phyloP scores from a whole-genome alignment of 352 stramenopile genomes.

The Peronospora destructor region DNA sequence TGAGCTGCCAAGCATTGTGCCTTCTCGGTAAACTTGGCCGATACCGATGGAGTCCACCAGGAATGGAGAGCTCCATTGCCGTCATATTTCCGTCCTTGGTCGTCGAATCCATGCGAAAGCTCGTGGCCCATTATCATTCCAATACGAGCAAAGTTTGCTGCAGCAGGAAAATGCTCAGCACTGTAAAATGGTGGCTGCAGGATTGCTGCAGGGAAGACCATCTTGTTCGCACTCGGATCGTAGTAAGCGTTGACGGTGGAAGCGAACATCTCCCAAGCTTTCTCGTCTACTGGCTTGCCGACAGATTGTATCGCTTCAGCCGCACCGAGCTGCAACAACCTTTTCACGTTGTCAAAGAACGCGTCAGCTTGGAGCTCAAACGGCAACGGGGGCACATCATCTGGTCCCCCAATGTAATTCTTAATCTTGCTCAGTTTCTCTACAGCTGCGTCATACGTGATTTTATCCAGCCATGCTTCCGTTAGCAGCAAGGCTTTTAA shows the following conservation, averaged over 20 bases:
- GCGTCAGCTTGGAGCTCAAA: conserved; percentile 41
- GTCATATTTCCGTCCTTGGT: conserved; percentile 87
- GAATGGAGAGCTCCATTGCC: conserved; percentile 79
- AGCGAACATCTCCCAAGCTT: conserved; percentile 85
- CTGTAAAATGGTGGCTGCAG: conserved; percentile 83
- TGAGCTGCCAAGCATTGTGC: conserved; percentile 50
- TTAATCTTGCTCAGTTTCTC: conserved; percentile 87
- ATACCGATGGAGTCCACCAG: conserved; percentile 83
- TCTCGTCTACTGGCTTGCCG: conserved; percentile 39
- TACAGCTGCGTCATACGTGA: conserved; percentile 70
- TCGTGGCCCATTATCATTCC: conserved; percentile 91
- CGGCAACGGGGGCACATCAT: conserved; percentile 38
- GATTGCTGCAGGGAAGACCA: conserved; percentile 91
- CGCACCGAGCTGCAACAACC: conserved; percentile 32
- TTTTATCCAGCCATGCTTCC: conserved; percentile 83
- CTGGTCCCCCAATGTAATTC: conserved; percentile 64
- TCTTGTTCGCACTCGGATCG: conserved; percentile 71
- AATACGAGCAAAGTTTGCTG: conserved; percentile 90
- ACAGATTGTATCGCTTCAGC: conserved; percentile 28
- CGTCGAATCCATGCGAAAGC: conserved; percentile 92
- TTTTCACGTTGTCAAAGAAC: conserved; percentile 54
- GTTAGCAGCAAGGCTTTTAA: conserved; percentile 75
- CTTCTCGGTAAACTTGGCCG: conserved; percentile 41
- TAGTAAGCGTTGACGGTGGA: conserved; percentile 89
- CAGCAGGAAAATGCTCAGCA: conserved; percentile 62